phyloP scores from a whole-genome alignment of 108 stramenopile species.

The Fistulifera pelliculosa region DNA sequence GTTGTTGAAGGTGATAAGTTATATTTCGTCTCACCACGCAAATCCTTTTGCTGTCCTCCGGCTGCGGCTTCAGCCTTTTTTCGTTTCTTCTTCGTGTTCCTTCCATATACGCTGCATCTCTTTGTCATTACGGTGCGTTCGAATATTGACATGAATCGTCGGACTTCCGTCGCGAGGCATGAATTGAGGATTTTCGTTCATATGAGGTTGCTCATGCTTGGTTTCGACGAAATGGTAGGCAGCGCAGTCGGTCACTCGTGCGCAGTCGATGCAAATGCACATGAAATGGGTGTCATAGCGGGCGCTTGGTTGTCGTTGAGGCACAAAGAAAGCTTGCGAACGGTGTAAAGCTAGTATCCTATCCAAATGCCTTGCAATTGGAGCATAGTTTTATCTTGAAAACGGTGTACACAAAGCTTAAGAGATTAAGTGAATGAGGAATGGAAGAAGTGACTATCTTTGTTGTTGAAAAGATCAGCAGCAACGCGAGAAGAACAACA shows the following conservation, averaged over 20 bases:
- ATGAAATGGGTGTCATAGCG: too few relatives aligned
- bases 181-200: constrained; percentile 67
- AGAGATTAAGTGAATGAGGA: too few relatives aligned
- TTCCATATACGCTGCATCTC: constrained; percentile 34
- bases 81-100: constrained; percentile 37
- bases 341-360: too few relatives aligned
- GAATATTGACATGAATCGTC: constrained; percentile 79
- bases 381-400: too few relatives aligned
- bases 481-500: too few relatives aligned
- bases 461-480: too few relatives aligned
- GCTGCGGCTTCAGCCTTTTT: constrained; percentile 17
- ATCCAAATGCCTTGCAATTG: too few relatives aligned
- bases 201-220: constrained; percentile 84
- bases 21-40: constrained; percentile 43
- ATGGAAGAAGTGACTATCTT: too few relatives aligned
- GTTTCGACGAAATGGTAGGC: constrained; percentile 84
- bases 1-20: constrained; percentile 54
- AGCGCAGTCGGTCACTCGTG: constrained; percentile 61
- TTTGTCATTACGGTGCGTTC: constrained; percentile 20
- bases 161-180: constrained; percentile 71
- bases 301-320: too few relatives aligned
- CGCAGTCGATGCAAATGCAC: constrained; percentile 81
- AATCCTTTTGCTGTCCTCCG: constrained; percentile 16
- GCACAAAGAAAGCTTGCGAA: too few relatives aligned
- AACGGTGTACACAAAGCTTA: too few relatives aligned